phyloP scores from a whole-genome alignment of 1,284 basidiomycete species.

The Trametes polyzona region DNA sequence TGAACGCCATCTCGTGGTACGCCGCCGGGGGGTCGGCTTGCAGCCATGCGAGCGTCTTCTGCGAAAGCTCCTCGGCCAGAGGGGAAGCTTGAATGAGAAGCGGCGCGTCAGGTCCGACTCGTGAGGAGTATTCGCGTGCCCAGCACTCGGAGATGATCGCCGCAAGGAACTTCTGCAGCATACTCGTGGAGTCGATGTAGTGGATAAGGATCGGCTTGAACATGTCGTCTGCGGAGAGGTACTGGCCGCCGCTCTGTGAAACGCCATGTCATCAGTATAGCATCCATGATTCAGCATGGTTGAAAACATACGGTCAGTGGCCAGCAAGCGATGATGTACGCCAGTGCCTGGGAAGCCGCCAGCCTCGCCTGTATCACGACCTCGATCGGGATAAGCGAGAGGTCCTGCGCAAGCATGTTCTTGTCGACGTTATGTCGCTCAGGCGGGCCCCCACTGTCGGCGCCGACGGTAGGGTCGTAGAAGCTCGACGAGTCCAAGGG shows the following conservation, averaged over 20 bases:
- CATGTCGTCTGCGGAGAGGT: conserved; percentile 52
- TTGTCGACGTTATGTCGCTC: conserved; percentile 96
- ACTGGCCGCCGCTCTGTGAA: conserved; percentile 31
- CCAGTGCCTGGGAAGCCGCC: conserved; percentile 81
- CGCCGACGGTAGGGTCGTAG: conserved; percentile 60
- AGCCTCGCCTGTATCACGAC: conserved; percentile 84
- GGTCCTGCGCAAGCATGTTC: conserved; percentile 92
- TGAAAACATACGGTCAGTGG: conserved; percentile 53
- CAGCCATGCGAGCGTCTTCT: conserved; percentile 71
- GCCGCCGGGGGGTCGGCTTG: conserved; percentile 77
- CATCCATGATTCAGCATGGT: background rate
- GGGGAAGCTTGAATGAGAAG: conserved; percentile 58
- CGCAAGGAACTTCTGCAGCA: conserved; percentile 88
- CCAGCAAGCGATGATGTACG: conserved; percentile 73
- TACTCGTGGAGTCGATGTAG: conserved; percentile 87
- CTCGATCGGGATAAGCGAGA: conserved; percentile 83
- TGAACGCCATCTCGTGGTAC: conserved; percentile 91
- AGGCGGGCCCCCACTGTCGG: conserved; percentile 46
- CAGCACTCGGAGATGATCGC: conserved; percentile 92
- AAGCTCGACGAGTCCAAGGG: conserved; percentile 79
- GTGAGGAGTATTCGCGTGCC: conserved; percentile 65
- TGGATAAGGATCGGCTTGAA: conserved; percentile 76
- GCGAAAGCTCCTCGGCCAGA: conserved; percentile 69
- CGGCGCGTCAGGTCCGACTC: conserved; percentile 32
- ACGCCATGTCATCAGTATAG: background rate